Percentiles rank a stretch among this genome's conserved stretches.
These are phyloP conservation scores for Diaporthe sp. DNA, from an alignment of 2,329 filamentous ascomycete species.

Conservation along the genomic window DNA sequence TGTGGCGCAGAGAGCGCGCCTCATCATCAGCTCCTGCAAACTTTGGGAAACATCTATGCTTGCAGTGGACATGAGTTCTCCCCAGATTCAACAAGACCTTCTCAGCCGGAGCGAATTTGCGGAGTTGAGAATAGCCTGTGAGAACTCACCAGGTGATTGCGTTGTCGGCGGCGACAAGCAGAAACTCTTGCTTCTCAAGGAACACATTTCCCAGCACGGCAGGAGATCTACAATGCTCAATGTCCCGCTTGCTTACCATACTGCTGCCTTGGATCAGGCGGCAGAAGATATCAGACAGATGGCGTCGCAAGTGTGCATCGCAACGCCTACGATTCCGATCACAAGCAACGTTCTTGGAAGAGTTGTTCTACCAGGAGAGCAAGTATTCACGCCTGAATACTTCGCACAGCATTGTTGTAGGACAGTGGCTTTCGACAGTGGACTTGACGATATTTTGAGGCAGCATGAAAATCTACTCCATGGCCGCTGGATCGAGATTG, in stretches of 20 bases:
- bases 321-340: conserved; percentile 12
- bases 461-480: background rate
- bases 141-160: conserved; percentile 66
- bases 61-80: conserved; percentile 48
- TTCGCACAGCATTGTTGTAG: background rate
- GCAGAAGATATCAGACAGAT: background rate
- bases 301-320: conserved; percentile 38
- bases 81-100: conserved; percentile 49
- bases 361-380: conserved; percentile 22
- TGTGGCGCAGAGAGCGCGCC: conserved; percentile 70
- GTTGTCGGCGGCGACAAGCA: conserved; percentile 7
- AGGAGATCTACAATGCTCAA: conserved; percentile 1
- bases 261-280: background rate
- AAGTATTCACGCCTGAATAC: conserved; percentile 14
- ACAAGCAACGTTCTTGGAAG: conserved; percentile 30
- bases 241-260: background rate
- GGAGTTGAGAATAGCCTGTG: conserved; percentile 73
- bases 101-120: conserved; percentile 73
- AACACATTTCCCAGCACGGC: background rate
- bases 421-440: conserved; percentile 9
- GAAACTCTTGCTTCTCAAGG: conserved; percentile 24
- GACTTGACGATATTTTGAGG: conserved; percentile 3
- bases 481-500: conserved; percentile 73
- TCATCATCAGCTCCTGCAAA: conserved; percentile 69
- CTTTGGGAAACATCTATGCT: conserved; percentile 53